phyloP scores from a whole-genome alignment of 1,139 yeast genomes.

The Suhomyces anneliseae region DNA sequence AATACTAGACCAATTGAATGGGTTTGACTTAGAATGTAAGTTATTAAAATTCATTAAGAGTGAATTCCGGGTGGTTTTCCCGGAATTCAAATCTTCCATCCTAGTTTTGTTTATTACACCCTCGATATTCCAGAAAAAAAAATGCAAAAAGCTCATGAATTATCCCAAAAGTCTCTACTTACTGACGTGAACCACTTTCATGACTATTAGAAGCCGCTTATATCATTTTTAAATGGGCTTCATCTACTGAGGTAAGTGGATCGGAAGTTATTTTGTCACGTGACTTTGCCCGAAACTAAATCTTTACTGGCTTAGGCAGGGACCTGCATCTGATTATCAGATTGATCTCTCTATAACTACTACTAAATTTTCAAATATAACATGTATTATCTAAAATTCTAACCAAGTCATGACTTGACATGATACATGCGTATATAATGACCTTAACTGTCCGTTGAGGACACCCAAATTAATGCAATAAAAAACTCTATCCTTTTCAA shows the following conservation, averaged over 20 bases:
- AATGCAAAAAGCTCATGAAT: not conserved
- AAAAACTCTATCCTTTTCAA: slow-evolving; percentile 42
- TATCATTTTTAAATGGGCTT: not conserved
- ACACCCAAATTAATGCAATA: slow-evolving; percentile 52
- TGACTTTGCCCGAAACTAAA: not conserved
- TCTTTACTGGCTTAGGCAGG: too few species aligned
- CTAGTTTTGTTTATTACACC: too few species aligned
- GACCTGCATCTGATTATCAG: too few species aligned
- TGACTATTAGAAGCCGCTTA: not conserved
- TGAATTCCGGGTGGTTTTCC: too few species aligned
- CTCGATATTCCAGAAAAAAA: too few species aligned
- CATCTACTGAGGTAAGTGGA: not conserved
- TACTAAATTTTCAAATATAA: not conserved
- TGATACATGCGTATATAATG: slow-evolving; percentile 7
- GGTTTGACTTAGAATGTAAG: too few species aligned
- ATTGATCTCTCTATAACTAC: too few species aligned
- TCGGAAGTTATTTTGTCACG: not conserved
- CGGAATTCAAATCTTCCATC: too few species aligned
- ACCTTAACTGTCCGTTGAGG: slow-evolving; percentile 54
- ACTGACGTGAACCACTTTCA: not conserved
- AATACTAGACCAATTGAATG: too few species aligned
- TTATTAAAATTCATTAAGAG: too few species aligned
- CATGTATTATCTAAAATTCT: slow-evolving; percentile 2
- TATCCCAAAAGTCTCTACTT: not conserved
- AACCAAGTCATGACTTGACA: not conserved